Evolutionary conservation across 768 basidiomycete species (phyloP), one percentile per base, ranked within the genome.

Genomic region (Rubroboletus satanas): DNA sequence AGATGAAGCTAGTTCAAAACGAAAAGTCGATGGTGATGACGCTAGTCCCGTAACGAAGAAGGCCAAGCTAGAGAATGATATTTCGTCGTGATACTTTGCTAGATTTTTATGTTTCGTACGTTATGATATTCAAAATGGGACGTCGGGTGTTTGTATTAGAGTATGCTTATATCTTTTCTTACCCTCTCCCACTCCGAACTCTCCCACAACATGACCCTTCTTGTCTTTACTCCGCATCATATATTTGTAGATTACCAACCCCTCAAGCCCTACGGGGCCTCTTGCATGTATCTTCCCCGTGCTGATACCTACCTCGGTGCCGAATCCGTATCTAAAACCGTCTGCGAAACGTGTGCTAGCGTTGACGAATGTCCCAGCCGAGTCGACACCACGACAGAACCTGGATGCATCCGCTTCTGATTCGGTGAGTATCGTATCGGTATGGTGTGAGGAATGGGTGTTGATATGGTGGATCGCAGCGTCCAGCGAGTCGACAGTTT

Each of bases 241-340:
- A 71, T 98, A 99, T 75, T 98, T 98, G 79, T 99, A 98, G 54
- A 87, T 97, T 38, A 94, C 89, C 59, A 97, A 76, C 2, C 93
- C 93, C 60, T 98, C 92, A 49, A 98, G 77, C 0, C 96, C 96
- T 1, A 98, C 96, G 0, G 97, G 97, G 4, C 97, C 97, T 39
- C 96, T 79, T 15, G 97, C 95, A 66, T 99, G 97, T 52, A 97
- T 96, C 66, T 90, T 85, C 1, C 96, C 95, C 0, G 97, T 99
- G 69, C 89, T 90, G 65, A 99, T 97, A 9, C 97, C 97, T 0
- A 99, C 96, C 72, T 98, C 97, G 5, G 97, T 95, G 3, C 97
- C 97, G 61, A 97, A 94, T 0, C 97, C 97, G 67, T 93, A 98
- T 56, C 96, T 74, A 73, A 95, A 97, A 12, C 97, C 96, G 70